Evolutionary conservation across 805 yeast genomes (phyloP).

Genomic region (Hanseniaspora hatyaiensis): DNA sequence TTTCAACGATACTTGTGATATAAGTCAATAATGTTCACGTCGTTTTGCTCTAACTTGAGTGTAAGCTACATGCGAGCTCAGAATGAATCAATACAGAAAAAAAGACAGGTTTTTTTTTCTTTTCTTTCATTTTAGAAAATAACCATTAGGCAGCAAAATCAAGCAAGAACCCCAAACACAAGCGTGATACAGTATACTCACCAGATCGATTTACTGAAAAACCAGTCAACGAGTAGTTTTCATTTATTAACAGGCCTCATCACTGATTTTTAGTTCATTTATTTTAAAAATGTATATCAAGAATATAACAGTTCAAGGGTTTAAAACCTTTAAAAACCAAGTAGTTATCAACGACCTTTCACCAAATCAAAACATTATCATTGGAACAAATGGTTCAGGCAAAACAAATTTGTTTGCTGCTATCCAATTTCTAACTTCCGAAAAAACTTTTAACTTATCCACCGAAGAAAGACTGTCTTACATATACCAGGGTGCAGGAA

Average conservation of each 20-base stretch:
- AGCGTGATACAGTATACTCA: too few relatives aligned
- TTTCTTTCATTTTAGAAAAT: not conserved
- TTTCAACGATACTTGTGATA: too few relatives aligned
- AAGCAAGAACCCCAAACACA: too few relatives aligned
- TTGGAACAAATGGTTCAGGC: constrained; percentile 94
- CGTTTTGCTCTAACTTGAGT: too few relatives aligned
- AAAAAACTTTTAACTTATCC: constrained; percentile 73
- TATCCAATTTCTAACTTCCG: constrained; percentile 79
- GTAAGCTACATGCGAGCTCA: too few relatives aligned
- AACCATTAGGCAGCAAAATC: too few relatives aligned
- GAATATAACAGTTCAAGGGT: constrained; percentile 72
- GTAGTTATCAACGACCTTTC: constrained; percentile 67
- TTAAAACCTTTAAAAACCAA: constrained; percentile 80
- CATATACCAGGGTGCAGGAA: constrained; percentile 81
- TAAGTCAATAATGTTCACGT: too few relatives aligned
- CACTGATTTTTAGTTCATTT: too few relatives aligned
- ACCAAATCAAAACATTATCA: constrained; percentile 73
- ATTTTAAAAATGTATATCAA: constrained; percentile 35
- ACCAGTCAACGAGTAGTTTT: too few relatives aligned
- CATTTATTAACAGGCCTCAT: too few relatives aligned
- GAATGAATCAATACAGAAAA: too few relatives aligned
- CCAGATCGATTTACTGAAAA: too few relatives aligned
- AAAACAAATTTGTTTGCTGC: constrained; percentile 94
- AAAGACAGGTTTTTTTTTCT: not conserved
- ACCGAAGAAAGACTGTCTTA: constrained; percentile 78